phyloP scores from a whole-genome alignment of 2,329 filamentous ascomycete species.

The Arthrobotrys conoides region DNA sequence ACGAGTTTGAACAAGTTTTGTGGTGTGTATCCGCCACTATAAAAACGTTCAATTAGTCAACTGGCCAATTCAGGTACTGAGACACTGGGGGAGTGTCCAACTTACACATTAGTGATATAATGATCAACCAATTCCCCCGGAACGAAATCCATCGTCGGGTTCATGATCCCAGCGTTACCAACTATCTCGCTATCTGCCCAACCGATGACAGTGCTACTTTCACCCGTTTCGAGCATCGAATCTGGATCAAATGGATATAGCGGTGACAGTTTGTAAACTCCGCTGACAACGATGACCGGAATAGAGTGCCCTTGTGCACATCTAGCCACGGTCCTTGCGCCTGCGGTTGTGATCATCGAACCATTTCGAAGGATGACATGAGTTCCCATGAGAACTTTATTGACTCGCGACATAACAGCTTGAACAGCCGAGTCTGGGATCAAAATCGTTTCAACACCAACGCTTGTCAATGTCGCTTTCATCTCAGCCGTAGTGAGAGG shows the following conservation, averaged over 20 bases:
- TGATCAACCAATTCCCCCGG: constrained; percentile 53
- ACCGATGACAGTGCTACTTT: constrained; percentile 52
- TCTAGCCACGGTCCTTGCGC: constrained; percentile 85
- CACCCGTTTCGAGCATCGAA: constrained; percentile 86
- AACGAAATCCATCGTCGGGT: constrained; percentile 58
- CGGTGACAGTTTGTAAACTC: constrained; percentile 93
- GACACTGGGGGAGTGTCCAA: neutral
- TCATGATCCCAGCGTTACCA: constrained; percentile 48
- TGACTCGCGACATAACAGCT: constrained; percentile 93
- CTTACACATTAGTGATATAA: constrained; percentile 61
- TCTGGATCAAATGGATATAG: constrained; percentile 88
- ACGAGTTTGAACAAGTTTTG: constrained; percentile 58
- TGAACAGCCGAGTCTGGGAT: constrained; percentile 88
- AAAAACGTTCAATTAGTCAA: neutral
- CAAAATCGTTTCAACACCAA: constrained; percentile 85
- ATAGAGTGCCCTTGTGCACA: constrained; percentile 86
- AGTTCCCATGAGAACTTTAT: constrained; percentile 92
- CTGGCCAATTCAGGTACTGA: neutral
- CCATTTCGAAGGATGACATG: constrained; percentile 91
- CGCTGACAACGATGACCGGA: constrained; percentile 88
- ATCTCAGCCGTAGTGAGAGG: constrained; percentile 71
- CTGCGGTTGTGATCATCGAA: constrained; percentile 84
- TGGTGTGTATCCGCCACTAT: constrained; percentile 58
- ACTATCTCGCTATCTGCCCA: constrained; percentile 57
- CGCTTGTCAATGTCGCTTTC: constrained; percentile 81